Percentiles rank a stretch among this genome's conserved stretches.
These are phyloP conservation scores for Epicoccum nigrum DNA, from an alignment of 2,329 filamentous ascomycete species.

Conservation along the genomic window DNA sequence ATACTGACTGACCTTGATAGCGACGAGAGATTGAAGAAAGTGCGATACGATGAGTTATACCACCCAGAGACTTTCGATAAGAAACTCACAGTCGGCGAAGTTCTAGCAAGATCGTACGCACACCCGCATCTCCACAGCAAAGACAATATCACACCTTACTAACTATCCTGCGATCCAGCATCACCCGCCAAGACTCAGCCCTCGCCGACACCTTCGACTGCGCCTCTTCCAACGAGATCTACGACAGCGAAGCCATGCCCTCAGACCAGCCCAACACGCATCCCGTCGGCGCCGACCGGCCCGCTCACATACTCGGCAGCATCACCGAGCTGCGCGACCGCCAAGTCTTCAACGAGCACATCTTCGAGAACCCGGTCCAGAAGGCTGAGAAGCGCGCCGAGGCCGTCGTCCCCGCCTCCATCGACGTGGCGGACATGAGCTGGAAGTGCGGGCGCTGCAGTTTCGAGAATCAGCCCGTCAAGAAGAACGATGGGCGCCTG, in stretches of 20 bases:
- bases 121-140: not conserved
- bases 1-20: not conserved
- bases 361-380: not conserved
- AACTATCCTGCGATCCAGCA: not conserved
- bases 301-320: not conserved
- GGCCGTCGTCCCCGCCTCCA: not conserved
- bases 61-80: not conserved
- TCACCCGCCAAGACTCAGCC: not conserved
- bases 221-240: not conserved
- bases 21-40: not conserved
- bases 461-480: not conserved
- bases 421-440: not conserved
- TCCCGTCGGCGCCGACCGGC: not conserved
- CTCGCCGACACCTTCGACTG: not conserved
- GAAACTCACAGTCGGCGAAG: not conserved
- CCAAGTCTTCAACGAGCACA: not conserved
- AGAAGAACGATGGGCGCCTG: not conserved
- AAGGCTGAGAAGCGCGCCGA: not conserved
- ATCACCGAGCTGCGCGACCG: not conserved
- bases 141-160: not conserved
- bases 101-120: not conserved
- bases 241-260: not conserved
- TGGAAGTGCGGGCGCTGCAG: not conserved
- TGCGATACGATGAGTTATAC: not conserved
- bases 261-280: not conserved